phyloP scores from a whole-genome alignment of 306 rosid species.

The Vigna reflexopilosa region DNA sequence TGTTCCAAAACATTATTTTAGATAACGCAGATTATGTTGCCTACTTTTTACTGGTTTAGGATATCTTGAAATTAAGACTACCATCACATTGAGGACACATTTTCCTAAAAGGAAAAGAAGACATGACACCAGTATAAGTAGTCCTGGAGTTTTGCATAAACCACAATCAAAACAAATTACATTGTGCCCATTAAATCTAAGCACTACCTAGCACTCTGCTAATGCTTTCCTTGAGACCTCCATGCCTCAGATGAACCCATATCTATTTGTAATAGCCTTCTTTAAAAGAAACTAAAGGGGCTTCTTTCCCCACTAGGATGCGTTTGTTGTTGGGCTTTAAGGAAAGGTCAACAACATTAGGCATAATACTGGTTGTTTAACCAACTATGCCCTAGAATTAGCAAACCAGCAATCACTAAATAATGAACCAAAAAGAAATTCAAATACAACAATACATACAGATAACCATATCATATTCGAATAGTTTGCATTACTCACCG shows the following conservation, averaged over 20 bases:
- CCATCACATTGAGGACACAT: not conserved
- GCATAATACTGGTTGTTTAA: not conserved
- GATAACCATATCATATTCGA: not conserved
- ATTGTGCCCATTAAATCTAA: conserved; percentile 12
- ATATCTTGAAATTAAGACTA: not conserved
- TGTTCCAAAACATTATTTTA: conserved; percentile 7
- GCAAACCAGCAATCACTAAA: conserved; percentile 11
- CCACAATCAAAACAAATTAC: conserved; percentile 9
- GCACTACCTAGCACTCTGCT: conserved; percentile 6
- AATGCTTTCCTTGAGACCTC: conserved; percentile 8
- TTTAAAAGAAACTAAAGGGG: not conserved
- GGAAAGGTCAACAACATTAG: not conserved
- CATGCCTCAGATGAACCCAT: not conserved
- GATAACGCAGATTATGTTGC: not conserved
- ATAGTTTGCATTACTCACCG: conserved; percentile 50
- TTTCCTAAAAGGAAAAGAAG: conserved; percentile 35
- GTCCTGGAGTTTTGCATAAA: not conserved
- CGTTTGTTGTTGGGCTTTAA: too few relatives aligned
- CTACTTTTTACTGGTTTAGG: not conserved
- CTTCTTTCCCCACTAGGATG: not conserved
- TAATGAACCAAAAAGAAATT: conserved; percentile 9
- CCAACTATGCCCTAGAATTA: conserved; percentile 19
- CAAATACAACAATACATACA: not conserved
- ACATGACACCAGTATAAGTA: not conserved
- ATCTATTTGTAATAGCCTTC: not conserved